Evolutionary conservation across 441 rosid species (phyloP).

Genomic region (Mallotus repandus): DNA sequence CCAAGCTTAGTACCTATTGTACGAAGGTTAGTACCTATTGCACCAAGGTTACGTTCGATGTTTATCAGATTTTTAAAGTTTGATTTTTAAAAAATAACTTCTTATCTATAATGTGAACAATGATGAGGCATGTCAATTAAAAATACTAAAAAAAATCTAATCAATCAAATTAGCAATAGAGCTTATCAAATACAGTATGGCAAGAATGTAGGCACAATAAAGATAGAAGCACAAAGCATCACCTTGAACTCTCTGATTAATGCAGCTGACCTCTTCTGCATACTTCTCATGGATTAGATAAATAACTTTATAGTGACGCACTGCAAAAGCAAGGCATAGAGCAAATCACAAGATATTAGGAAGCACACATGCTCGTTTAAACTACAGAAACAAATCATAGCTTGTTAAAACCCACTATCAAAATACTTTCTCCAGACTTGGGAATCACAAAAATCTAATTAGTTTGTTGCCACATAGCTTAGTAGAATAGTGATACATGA

Average conservation of each 20-base stretch:
- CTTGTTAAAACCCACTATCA: not conserved
- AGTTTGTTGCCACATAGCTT: not conserved
- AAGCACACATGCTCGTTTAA: constrained; percentile 1
- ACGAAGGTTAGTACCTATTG: no score
- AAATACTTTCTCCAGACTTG: not conserved
- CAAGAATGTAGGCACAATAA: not conserved
- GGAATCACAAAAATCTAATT: not conserved
- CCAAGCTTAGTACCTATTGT: no score
- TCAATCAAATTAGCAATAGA: not conserved
- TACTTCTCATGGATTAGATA: constrained; percentile 88
- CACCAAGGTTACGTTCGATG: no score
- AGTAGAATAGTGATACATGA: not conserved
- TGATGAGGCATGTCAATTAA: not conserved
- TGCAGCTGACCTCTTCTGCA: constrained; percentile 60
- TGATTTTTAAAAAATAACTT: no score
- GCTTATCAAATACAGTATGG: not conserved
- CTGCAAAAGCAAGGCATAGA: constrained; percentile 38
- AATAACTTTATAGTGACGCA: constrained; percentile 90
- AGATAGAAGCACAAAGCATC: constrained; percentile 3
- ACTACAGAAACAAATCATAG: not conserved
- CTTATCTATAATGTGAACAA: not conserved
- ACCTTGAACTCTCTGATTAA: constrained; percentile 87
- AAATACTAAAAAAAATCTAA: not conserved
- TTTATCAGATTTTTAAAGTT: no score
- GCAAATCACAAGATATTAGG: not conserved